phyloP scores from a whole-genome alignment of 805 yeast species.

The Lachancea fermentati region DNA sequence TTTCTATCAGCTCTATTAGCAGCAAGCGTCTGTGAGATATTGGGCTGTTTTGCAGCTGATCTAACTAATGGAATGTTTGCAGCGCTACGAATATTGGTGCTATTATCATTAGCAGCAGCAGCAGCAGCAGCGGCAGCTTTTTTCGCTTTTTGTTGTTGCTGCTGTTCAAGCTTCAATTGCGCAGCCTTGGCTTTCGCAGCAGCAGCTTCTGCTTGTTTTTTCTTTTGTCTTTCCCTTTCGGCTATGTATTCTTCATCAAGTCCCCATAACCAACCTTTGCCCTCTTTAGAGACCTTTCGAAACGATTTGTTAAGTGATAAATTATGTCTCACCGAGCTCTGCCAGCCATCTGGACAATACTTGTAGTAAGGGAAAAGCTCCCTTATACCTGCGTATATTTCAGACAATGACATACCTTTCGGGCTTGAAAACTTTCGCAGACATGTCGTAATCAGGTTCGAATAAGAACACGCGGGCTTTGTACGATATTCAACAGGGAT shows the following conservation, averaged over 20 bases:
- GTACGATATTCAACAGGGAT: constrained; percentile 82
- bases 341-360: constrained; percentile 98
- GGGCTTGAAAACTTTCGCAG: constrained; percentile 60
- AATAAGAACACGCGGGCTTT: constrained; percentile 79
- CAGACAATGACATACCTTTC: constrained; percentile 75
- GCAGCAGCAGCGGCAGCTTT: constrained; percentile 25
- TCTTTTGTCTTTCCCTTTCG: constrained; percentile 72
- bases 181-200: constrained; percentile 55
- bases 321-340: constrained; percentile 86
- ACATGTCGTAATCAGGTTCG: constrained; percentile 75
- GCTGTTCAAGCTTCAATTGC: constrained; percentile 47
- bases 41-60: constrained; percentile 28
- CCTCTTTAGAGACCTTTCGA: constrained; percentile 72
- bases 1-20: constrained; percentile 28
- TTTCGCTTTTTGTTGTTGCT: constrained; percentile 36
- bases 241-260: constrained; percentile 78
- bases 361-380: constrained; percentile 86
- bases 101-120: constrained; percentile 15
- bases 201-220: constrained; percentile 60
- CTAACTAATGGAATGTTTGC: constrained; percentile 10
- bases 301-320: constrained; percentile 82
- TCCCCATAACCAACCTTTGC: constrained; percentile 95
- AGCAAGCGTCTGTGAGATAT: constrained; percentile 31
- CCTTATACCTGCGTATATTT: constrained; percentile 80
- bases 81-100: not conserved